A percentile compares a stretch with the other conserved stretches of the same genome.
Evolutionary conservation across 257 asterid genomes (phyloP).

Genomic region (Solanum medicagineum): DNA sequence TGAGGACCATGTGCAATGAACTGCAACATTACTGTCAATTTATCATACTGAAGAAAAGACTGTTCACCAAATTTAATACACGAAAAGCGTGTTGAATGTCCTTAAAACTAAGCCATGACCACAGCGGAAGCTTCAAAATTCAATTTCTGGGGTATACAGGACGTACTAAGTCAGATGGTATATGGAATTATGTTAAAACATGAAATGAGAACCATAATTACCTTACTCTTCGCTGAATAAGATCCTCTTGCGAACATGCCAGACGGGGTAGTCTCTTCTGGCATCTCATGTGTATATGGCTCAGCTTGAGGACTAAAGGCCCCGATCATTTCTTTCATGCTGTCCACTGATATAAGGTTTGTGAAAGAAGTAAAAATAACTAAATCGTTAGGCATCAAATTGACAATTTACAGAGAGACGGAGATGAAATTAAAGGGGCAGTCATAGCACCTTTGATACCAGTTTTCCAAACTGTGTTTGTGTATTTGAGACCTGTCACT

Average conservation of each 20-base stretch:
- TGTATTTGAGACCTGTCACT: constrained; percentile 62
- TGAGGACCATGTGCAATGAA: neutral
- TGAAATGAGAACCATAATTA: neutral
- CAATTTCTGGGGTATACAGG: neutral
- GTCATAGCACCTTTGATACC: constrained; percentile 46
- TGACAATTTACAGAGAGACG: neutral
- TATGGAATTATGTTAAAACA: neutral
- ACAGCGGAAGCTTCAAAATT: neutral
- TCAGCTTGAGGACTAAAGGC: constrained; percentile 94
- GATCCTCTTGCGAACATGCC: constrained; percentile 93
- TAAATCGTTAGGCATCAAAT: neutral
- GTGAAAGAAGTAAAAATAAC: neutral
- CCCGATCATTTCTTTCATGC: constrained; percentile 90
- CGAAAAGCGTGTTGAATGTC: neutral
- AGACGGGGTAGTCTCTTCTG: constrained; percentile 87
- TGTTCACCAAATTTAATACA: neutral
- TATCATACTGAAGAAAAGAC: neutral
- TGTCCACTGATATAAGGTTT: constrained; percentile 47
- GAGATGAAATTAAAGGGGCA: neutral
- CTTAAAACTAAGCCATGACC: neutral
- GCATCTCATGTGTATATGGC: constrained; percentile 83
- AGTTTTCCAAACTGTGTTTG: constrained; percentile 66
- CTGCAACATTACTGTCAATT: neutral
- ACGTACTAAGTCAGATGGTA: neutral
- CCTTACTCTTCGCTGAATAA: constrained; percentile 88